Conservation (phyloP, 257 asterid species). For the Dorcoceras hygrometricum region DNA sequence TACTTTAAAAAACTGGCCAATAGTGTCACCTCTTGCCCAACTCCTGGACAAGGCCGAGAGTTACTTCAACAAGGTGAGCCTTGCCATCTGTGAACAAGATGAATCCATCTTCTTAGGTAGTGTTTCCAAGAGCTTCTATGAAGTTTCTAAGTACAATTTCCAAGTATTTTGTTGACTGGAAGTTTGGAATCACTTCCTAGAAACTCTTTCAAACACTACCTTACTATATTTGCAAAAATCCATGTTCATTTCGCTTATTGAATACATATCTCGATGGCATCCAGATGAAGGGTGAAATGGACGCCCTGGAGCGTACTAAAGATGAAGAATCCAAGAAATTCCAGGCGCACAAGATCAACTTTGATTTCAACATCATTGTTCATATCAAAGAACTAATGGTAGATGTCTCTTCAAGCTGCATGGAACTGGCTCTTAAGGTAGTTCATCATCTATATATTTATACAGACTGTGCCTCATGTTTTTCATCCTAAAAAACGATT, state of each 20-base stretch:
- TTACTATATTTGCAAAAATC: not conserved
- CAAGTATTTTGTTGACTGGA: too few relatives aligned
- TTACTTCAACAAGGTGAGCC: constrained; percentile 65
- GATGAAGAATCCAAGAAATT: constrained; percentile 78
- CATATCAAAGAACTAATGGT: constrained; percentile 62
- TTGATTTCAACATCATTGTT: constrained; percentile 70
- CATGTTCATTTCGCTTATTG: not conserved
- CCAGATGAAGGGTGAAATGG: constrained; percentile 80
- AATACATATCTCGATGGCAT: constrained; percentile 19
- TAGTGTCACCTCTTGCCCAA: constrained; percentile 47
- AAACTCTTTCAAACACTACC: too few relatives aligned
- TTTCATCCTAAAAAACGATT: not conserved
- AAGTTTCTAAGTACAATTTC: too few relatives aligned
- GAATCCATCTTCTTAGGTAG: constrained; percentile 12
- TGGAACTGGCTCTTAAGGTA: constrained; percentile 90
- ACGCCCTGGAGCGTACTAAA: constrained; percentile 67
- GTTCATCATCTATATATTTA: constrained; percentile 17
- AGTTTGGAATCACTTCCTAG: too few relatives aligned
- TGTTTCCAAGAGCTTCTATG: too few relatives aligned
- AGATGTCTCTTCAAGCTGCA: constrained; percentile 77
- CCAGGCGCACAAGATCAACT: constrained; percentile 64
- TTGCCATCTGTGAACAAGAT: not conserved
- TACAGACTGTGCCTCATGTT: not conserved
- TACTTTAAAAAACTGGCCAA: constrained; percentile 58
- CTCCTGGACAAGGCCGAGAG: constrained; percentile 64